phyloP scores from a whole-genome alignment of 1,284 basidiomycete species.

The Trichosporon sp. region DNA sequence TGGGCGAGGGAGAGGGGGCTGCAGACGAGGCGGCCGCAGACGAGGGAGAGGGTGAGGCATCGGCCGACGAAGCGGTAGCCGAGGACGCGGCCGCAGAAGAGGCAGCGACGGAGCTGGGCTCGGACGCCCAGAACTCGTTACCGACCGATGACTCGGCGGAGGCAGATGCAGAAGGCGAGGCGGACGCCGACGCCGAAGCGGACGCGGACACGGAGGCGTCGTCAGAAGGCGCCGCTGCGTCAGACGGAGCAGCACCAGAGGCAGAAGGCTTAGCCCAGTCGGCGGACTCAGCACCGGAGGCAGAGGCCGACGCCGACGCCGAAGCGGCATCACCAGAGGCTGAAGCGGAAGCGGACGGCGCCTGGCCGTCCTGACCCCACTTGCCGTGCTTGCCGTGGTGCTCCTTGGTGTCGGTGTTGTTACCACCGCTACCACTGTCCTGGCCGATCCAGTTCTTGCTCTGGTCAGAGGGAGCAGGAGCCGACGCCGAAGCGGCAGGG shows the following conservation, averaged over 20 bases:
- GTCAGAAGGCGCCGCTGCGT: no score
- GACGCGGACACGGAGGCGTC: background rate
- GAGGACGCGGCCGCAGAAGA: background rate
- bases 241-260: background rate
- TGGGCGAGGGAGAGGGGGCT: background rate
- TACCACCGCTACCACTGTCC: no score
- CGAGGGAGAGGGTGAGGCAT: background rate
- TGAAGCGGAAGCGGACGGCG: no score
- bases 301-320: no score
- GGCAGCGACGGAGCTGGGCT: background rate
- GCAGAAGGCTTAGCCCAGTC: background rate
- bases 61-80: background rate
- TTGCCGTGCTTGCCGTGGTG: background rate
- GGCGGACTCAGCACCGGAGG: background rate
- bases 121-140: background rate
- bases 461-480: background rate
- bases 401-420: no score
- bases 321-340: no score
- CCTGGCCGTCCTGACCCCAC: background rate
- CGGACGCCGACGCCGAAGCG: background rate
- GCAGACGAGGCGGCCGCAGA: background rate
- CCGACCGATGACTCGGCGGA: background rate
- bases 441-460: background rate
- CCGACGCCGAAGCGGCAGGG: background rate
- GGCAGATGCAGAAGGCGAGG: background rate